Evolutionary conservation across 345 rosid genomes (phyloP), one percentile per base, ranked within the genome.

Genomic region (Hibiscus trionum): DNA sequence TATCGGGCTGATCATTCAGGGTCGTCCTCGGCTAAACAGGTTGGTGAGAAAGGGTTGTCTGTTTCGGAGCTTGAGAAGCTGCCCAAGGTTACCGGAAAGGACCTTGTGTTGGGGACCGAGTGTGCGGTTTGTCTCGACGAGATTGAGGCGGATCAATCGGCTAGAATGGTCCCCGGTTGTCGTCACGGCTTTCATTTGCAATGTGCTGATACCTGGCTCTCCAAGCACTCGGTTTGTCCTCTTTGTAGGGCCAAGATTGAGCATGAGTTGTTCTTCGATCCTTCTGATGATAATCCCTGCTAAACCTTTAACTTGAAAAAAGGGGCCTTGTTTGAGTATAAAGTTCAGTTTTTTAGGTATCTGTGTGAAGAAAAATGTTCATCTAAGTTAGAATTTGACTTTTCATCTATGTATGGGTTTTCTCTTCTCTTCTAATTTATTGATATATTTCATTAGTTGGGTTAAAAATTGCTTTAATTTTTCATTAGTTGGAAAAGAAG

Each of bases 71-170:
- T 93, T 0, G 91, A 86, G 76, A 84, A 78, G 71, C 56, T 91
- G 69, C 97, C 98, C 0, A 86, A 57, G 78, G 72, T 85, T 9
- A 72, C 84, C 2, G 97, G 98, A 24, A 88, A 85, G 73, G 93
- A 89, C 58, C 81, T 93, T 69, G 80, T 75, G 5, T 21, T 82
- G 57, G 93, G 93, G 72, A 80, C 74, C 5, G 98, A 91, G 69
- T 93, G 98, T 58, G 89, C 96, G 3, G 87, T 93, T n/a, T 93
- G 98, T 56, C 88, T 93, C 11, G 94, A 91, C 58, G 89, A 91
- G 72, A 83, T 93, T 11, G 94, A 80, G 55, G 71, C 56, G 3
- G 86, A 85, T 50, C 85, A 93, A 61, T 72, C 80, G 49, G 90
- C 86, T 10, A 80, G 97, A 37, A 11, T 87, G 69, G 84, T 93